These are phyloP conservation scores for Strigomonas culicis DNA, from an alignment of 208 protist species.

Conservation along the genomic window DNA sequence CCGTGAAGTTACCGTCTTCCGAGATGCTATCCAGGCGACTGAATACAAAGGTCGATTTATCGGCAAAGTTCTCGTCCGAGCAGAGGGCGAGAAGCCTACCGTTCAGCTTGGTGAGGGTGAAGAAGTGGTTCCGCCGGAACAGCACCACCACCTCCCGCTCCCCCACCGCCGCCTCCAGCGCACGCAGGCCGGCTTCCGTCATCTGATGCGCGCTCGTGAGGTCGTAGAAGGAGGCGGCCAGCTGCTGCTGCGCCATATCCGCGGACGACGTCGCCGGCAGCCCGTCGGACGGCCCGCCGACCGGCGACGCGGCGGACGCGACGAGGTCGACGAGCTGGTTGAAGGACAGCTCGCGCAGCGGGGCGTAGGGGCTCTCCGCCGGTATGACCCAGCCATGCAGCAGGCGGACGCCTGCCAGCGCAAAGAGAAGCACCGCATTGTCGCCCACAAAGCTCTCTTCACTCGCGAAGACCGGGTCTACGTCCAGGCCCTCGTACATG, in stretches of 20 bases:
- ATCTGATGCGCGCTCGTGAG: slow-evolving; percentile 12
- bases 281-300: neutral
- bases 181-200: neutral
- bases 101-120: slow-evolving; percentile 33
- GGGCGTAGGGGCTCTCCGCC: slow-evolving; percentile 14
- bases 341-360: slow-evolving; percentile 38
- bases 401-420: slow-evolving; percentile 33
- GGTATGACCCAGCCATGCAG: slow-evolving; percentile 45
- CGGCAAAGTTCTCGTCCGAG: slow-evolving; percentile 42
- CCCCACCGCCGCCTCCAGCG: slow-evolving; percentile 8
- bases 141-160: slow-evolving; percentile 42
- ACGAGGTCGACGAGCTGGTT: slow-evolving; percentile 37
- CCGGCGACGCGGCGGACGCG: slow-evolving; percentile 8
- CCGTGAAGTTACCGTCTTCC: slow-evolving; percentile 25
- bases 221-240: neutral
- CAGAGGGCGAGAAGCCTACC: slow-evolving; percentile 26
- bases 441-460: slow-evolving; percentile 41
- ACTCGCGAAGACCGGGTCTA: slow-evolving; percentile 39
- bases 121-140: slow-evolving; percentile 60
- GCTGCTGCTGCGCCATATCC: neutral
- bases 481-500: slow-evolving; percentile 41
- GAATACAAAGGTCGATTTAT: slow-evolving; percentile 36
- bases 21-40: slow-evolving; percentile 24
- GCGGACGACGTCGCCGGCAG: neutral
- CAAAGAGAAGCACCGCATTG: slow-evolving; percentile 31